Evolutionary conservation across 176 grass and related monocot species (phyloP).

Genomic region (Elaeis guineensis): DNA sequence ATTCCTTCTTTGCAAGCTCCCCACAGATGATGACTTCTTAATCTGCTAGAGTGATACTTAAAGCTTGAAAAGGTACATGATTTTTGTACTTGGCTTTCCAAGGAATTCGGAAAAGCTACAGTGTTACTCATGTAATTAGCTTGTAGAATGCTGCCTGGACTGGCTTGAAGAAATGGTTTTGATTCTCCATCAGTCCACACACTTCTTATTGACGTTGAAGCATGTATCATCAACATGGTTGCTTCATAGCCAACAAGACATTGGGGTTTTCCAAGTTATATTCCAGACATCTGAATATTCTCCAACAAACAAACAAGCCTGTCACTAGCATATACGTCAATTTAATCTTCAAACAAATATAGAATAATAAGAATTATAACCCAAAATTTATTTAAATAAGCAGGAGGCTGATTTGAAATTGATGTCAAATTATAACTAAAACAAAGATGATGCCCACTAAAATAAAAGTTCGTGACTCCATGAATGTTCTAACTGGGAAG

Average conservation of each 20-base stretch:
- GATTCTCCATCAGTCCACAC: constrained; percentile 24
- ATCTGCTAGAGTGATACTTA: constrained; percentile 41
- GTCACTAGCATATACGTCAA: no score
- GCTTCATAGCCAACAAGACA: constrained; percentile 4
- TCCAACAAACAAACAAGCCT: constrained; percentile 1
- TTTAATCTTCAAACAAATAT: no score
- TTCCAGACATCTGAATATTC: background rate
- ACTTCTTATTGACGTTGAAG: constrained; percentile 14
- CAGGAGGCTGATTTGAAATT: constrained; percentile 6
- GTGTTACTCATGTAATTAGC: constrained; percentile 19
- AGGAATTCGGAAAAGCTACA: constrained; percentile 27
- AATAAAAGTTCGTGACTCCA: background rate
- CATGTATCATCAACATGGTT: constrained; percentile 46
- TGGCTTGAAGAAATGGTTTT: constrained; percentile 15
- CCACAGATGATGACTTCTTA: constrained; percentile 33
- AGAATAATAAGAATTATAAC: no score
- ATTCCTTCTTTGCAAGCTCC: constrained; percentile 48
- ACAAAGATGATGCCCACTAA: constrained; percentile 7
- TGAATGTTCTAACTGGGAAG: no score
- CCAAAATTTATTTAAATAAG: no score
- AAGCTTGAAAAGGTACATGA: constrained; percentile 26
- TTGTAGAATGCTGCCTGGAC: background rate
- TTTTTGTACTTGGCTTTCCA: constrained; percentile 31
- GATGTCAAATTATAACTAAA: constrained; percentile 11
- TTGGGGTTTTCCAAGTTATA: constrained; percentile 1